Base-by-base conservation (phyloP, 2,329 filamentous ascomycete genomes). In the Cordyceps javanica region DNA sequence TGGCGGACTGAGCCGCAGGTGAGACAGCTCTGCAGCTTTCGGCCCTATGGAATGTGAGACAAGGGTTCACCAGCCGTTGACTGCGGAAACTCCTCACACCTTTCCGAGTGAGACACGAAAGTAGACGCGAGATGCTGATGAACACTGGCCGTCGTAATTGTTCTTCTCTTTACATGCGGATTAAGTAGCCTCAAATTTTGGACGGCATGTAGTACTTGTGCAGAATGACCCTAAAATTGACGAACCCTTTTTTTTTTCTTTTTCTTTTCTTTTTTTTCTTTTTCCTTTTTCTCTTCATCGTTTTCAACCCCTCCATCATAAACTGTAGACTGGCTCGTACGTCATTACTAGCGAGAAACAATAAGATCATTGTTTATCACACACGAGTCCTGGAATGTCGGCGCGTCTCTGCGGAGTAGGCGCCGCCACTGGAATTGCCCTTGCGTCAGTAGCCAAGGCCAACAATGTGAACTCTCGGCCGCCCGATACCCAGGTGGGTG, bases 21-120 rank as follows among this genome's bases (percentile, higher is more conserved):
- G 25, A 56, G 32, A 46, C 19, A 25, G 38, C n/a, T 9, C n/a
- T 23, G 23, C 38, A 41, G n/a, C 36, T 7, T 28, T 32, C 44
- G 51, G 45, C 59, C 58, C 57, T 55, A 53, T 63, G 62, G 59
- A 62, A 63, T 61, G 60, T 44, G 36, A 62, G 61, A 63, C 62
- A 60, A 45, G 38, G 38, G 41, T 52, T 53, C 38, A 34, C 38
- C 38, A 26, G 16, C 23, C 16, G 10, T 5, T 23, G 7, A 50
- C 9, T 6, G 19, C n/a, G 26, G 23, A 51, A 34, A 11, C 16
- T 6, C 13, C 25, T 16, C 5, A 26, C 50, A n/a, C 38, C 26
- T 34, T 19, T 10, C 38, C n/a, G 28, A 14, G 38, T 42, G 38
- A 42, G 36, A 52, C 25, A 44, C 9, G 38, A 32, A 16, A 21